phyloP scores from a whole-genome alignment of 176 grass and related monocot genomes.

The Carex scoparia region DNA sequence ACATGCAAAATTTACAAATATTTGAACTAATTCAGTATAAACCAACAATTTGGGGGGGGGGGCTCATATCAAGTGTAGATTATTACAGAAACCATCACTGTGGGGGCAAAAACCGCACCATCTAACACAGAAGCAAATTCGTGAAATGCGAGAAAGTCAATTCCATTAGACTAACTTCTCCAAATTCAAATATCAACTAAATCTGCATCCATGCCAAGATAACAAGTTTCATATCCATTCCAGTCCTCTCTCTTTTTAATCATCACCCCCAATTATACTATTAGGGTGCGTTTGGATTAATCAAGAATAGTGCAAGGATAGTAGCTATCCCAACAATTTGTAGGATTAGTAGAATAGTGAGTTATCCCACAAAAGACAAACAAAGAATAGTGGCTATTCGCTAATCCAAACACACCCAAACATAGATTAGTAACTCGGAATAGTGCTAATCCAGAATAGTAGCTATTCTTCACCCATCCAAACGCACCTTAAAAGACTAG shows the following conservation, averaged over 20 bases:
- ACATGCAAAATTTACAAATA: too few species aligned
- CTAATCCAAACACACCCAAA: too few species aligned
- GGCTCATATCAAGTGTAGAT: conserved; percentile 20
- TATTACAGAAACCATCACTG: neutral
- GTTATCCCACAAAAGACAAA: too few species aligned
- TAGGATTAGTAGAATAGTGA: too few species aligned
- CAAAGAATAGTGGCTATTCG: too few species aligned
- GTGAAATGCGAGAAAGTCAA: neutral
- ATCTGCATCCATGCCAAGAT: neutral
- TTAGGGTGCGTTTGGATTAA: too few species aligned
- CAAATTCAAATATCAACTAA: neutral
- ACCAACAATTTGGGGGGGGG: neutral
- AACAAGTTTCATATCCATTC: conserved; percentile 1
- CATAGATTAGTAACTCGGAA: too few species aligned
- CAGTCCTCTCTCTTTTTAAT: neutral
- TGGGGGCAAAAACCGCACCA: neutral
- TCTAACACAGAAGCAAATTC: neutral
- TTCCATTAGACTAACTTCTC: neutral
- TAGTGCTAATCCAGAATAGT: too few species aligned
- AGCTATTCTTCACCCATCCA: too few species aligned
- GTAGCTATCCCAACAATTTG: too few species aligned
- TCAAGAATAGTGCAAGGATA: too few species aligned
- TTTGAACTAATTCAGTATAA: too few species aligned
- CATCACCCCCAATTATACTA: neutral
- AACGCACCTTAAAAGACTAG: neutral